Percentiles rank a stretch among this genome's conserved stretches.
Evolutionary conservation across 352 stramenopile species (phyloP).

Genomic region (Globisporangium barbulae): DNA sequence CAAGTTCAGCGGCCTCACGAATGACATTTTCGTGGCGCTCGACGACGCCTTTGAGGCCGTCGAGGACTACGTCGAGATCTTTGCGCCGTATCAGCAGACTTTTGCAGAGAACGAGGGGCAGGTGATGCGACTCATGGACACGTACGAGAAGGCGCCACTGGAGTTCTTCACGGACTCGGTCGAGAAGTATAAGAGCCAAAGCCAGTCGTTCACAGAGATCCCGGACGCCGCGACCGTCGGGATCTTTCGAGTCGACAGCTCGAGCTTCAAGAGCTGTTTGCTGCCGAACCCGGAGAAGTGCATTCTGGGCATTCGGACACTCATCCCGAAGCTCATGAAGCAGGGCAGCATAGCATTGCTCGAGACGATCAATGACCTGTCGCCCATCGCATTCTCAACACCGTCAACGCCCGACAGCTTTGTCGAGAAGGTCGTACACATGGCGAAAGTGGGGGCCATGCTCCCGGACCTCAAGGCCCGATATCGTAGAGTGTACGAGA

Average conservation of each 20-base stretch:
- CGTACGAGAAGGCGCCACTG: constrained; percentile 67
- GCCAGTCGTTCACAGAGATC: constrained; percentile 80
- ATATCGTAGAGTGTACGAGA: constrained; percentile 81
- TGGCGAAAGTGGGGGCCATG: constrained; percentile 62
- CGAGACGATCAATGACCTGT: constrained; percentile 80
- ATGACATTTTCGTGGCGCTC: constrained; percentile 81
- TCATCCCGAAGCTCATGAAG: constrained; percentile 92
- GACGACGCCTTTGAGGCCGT: constrained; percentile 80
- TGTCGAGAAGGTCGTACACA: constrained; percentile 88
- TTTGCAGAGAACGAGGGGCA: constrained; percentile 86
- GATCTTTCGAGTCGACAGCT: constrained; percentile 92
- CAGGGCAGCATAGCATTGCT: constrained; percentile 71
- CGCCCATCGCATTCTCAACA: constrained; percentile 75
- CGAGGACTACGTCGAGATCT: constrained; percentile 88
- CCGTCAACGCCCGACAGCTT: constrained; percentile 72
- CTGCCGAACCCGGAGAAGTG: constrained; percentile 89
- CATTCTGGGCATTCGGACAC: constrained; percentile 70
- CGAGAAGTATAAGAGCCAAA: constrained; percentile 78
- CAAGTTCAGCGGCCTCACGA: constrained; percentile 77
- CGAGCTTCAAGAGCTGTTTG: constrained; percentile 81
- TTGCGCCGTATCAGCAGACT: constrained; percentile 85
- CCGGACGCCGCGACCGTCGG: constrained; percentile 81
- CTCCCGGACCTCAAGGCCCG: constrained; percentile 64
- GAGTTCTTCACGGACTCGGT: constrained; percentile 83
- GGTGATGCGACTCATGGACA: constrained; percentile 51